Conservation (phyloP, 129 eudicot genomes). For the Cynara cardunculus region DNA sequence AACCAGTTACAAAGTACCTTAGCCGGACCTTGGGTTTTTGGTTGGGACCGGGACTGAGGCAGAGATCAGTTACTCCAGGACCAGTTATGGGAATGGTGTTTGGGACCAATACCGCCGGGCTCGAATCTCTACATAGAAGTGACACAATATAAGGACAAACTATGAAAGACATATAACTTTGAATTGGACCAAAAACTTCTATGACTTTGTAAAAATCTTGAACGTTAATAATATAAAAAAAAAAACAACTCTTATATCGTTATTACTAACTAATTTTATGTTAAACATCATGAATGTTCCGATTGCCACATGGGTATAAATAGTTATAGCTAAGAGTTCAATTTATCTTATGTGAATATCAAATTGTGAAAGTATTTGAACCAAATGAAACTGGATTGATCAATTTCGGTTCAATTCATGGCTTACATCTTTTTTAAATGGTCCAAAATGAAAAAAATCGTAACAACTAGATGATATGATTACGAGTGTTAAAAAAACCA, state of each 20-base stretch:
- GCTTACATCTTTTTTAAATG: not conserved
- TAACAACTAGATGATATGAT: too few species aligned
- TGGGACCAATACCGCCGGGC: too few species aligned
- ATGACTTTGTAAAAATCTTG: too few species aligned
- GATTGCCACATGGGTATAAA: not conserved
- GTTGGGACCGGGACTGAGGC: too few species aligned
- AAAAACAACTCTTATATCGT: not conserved
- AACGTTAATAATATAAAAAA: not conserved
- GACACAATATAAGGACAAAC: not conserved
- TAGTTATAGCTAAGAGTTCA: not conserved
- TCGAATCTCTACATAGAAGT: not conserved
- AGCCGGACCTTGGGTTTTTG: too few species aligned
- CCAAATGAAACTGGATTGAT: not conserved
- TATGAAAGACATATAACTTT: not conserved
- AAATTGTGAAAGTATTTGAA: not conserved
- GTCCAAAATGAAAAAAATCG: not conserved
- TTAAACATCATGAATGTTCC: not conserved
- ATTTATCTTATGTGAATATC: not conserved
- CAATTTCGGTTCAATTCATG: not conserved
- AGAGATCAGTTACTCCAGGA: too few species aligned
- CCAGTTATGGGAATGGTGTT: too few species aligned
- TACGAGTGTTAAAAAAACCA: too few species aligned
- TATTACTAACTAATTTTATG: not conserved
- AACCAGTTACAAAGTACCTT: too few species aligned
- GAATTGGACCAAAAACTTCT: not conserved